Base-by-base conservation (phyloP, 1,284 basidiomycete species). In the Ustilago cynodontis region DNA sequence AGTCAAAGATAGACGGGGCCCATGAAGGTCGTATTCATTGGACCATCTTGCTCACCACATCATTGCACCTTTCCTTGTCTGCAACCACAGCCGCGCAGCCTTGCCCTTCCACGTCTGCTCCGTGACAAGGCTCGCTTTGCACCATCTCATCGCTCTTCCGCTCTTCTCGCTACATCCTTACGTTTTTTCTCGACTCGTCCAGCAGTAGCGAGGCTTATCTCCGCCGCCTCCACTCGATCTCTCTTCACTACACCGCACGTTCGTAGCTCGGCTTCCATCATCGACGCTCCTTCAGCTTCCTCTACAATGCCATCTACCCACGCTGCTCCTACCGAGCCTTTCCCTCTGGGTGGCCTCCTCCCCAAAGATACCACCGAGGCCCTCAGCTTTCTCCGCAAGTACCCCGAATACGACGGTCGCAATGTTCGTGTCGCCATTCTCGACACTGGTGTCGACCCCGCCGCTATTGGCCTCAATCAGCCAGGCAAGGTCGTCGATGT, bases 391-490 rank as follows among this genome's bases (percentile, higher is more conserved):
- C 63, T 82, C 24, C 71, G 78, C 59, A 80, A 83, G 51, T 86
- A 83, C 51, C 84, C 84, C 39, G 59, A 80, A 43, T 86, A 82
- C 68, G 84, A 86, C 57, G 86, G 85, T 31, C 72, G 83, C 51
- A 74, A 78, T 26, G 81, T 86, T n/a, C 77, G 85, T 26, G 83
- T 86, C 14, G 86, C 83, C 29, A 81, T 86, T 55, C 81, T 86
- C n/a, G 86, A 86, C 64, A 86, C 86, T 1, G 86, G 86, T 51
- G 82, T 86, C 14, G 86, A 86, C 55, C 85, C 85, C 2, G 86
- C 85, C 26, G 85, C 86, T 9, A 67, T 82, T 35, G 86, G 86
- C 16, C 82, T 86, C 45, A 72, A 81, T 37, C 75, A 73, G 6
- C 77, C 77, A 39, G 85, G 81, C 62, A 86, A 86, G 70, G 75